Evolutionary conservation across 2,329 filamentous ascomycete species (phyloP).

Genomic region (Fusarium sp.): DNA sequence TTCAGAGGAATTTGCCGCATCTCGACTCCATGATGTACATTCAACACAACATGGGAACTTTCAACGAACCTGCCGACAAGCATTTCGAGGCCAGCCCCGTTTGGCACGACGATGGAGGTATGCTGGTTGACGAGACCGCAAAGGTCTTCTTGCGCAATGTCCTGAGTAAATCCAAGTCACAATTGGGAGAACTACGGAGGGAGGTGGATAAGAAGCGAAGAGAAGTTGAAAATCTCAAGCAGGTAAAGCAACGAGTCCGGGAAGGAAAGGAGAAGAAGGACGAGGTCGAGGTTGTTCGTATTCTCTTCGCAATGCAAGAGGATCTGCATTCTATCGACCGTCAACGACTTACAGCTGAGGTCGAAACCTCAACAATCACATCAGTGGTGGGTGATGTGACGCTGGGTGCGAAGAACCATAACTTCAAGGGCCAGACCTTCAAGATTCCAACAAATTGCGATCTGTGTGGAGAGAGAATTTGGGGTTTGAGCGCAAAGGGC

Average conservation of each 20-base stretch:
- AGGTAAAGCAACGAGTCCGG: conserved; percentile 78
- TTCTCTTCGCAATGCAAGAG: conserved; percentile 88
- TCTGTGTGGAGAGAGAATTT: conserved; percentile 94
- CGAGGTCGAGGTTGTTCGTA: conserved; percentile 84
- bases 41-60: conserved; percentile 84
- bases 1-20: conserved; percentile 85
- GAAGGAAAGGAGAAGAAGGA: conserved; percentile 90
- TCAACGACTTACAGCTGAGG: conserved; percentile 86
- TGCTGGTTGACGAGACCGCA: conserved; percentile 86
- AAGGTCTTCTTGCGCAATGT: conserved; percentile 94
- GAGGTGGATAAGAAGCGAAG: conserved; percentile 88
- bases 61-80: conserved; percentile 87
- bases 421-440: conserved; percentile 99
- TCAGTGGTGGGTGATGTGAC: conserved; percentile 91
- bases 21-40: conserved; percentile 99
- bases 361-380: conserved; percentile 95
- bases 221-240: conserved; percentile 84
- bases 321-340: conserved; percentile 85
- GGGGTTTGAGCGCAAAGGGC: conserved; percentile 95
- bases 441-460: conserved; percentile 99
- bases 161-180: conserved; percentile 87
- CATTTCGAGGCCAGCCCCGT: conserved; percentile 93
- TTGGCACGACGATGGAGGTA: conserved; percentile 92
- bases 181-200: conserved; percentile 80
- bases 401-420: conserved; percentile 91